Base-by-base conservation (phyloP, 179 eudicot species). In the Amaranthus tricolor region DNA sequence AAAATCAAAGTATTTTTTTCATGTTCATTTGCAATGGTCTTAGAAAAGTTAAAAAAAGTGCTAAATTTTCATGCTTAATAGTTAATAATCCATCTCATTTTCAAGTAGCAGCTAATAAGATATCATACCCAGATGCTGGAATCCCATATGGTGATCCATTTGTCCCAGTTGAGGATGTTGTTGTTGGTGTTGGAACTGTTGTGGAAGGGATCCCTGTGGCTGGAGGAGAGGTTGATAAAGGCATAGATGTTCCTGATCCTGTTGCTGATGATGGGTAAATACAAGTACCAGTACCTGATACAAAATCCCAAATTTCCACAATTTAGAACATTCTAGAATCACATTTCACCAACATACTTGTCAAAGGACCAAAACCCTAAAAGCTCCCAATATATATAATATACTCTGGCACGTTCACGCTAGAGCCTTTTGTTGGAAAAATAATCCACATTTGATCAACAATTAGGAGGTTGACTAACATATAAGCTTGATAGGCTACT, bases 221-320 rank as follows among this genome's bases (percentile, higher is more conserved):
- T 24, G 83, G 83, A 24, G 83, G 83, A 24, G 43, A 8, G 8
- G 74, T 76, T 49, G 80, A 76, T 12, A 58, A 17, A 24, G 83
- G 80, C 45, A 73, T 69, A 2, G 69, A 69, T 61, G 81, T 56
- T 8, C 61, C 66, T 76, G 73, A 51, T 62, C 49, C 73, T 68
- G 76, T 58, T 57, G 85, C 77, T 66, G 90, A 85, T 43, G 93
- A 68, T 60, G 97, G 87, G 71, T 74, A 96, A 47, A 84, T 51
- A 77, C 99, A 96, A 31, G 94, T 78, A 63, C 97, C 98, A 44
- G 84, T 71, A 80, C 99, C 99, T 96, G 40, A 31, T 31, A 77
- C 10, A 80, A 43, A 82, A 31, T 2, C 10, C 72, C 19, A 68
- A 15, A 77, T 6, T 7, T 7, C 19, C 16, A 68, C 43, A 19